Evolutionary conservation across 1,284 basidiomycete species (phyloP).

Genomic region (Anthracocystis setariae): DNA sequence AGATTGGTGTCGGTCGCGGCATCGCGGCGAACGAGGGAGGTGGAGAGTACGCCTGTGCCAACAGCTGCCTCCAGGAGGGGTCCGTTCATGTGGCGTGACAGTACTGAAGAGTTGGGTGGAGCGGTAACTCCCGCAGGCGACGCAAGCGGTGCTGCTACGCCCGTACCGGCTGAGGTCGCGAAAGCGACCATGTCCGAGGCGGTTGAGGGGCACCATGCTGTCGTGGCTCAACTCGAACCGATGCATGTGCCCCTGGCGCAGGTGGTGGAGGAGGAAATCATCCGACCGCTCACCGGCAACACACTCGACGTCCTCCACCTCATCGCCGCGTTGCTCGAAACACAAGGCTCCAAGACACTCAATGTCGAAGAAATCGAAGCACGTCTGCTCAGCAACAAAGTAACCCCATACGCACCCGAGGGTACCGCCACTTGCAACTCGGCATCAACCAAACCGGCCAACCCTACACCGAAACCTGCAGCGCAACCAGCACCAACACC

Average conservation of each 20-base stretch:
- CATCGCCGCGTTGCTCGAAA: constrained; percentile 21
- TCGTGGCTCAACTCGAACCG: constrained; percentile 20
- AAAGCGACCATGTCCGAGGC: constrained; percentile 14
- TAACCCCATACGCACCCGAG: constrained; percentile 16
- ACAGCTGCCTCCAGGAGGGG: constrained; percentile 35
- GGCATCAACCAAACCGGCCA: neutral
- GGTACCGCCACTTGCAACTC: constrained; percentile 5
- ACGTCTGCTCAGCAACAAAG: constrained; percentile 18
- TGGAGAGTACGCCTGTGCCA: constrained; percentile 18
- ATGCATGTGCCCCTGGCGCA: constrained; percentile 22
- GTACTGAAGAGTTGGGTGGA: constrained; percentile 26
- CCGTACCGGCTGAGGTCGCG: constrained; percentile 9
- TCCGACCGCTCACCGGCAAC: constrained; percentile 37
- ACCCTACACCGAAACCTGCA: neutral
- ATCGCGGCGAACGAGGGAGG: constrained; percentile 17
- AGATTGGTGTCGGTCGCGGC: constrained; percentile 13
- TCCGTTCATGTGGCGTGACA: constrained; percentile 47
- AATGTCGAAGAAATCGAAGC: constrained; percentile 17
- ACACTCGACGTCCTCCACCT: constrained; percentile 39
- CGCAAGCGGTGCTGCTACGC: constrained; percentile 12
- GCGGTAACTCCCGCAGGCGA: constrained; percentile 16
- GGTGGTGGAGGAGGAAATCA: constrained; percentile 37
- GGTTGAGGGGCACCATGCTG: constrained; percentile 9
- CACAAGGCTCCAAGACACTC: constrained; percentile 14
- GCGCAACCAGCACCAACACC: neutral